Evolutionary conservation across 1,284 basidiomycete species (phyloP), one percentile per base, ranked within the genome.

Genomic region (Coriolopsis trogii): DNA sequence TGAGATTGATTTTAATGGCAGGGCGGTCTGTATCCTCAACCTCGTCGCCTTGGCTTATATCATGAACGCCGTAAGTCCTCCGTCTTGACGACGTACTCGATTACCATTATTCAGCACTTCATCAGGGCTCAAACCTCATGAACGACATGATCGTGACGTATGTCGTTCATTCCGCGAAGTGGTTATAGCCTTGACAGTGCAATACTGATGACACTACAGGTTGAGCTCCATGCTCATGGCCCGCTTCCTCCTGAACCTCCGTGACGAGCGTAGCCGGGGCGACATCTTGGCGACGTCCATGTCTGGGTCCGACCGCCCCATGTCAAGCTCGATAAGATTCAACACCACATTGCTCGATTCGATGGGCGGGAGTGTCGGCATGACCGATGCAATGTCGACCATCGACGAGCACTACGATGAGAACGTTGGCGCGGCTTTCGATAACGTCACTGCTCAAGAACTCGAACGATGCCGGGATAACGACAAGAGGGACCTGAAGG

Each of bases 231-330:
- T 59, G 26, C 49, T 59, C 24, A 59, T 59, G 58, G 47, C 54
- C 24, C 58, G 58, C 37, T 59, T 59, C 52, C 49, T 59, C 13
- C 49, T 59, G 30, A 59, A 59, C 52, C 58, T 59, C 25, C 54
- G 58, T 10, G 46, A 54, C 42, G 36, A 50, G n/a, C 53, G 53
- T 26, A 23, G 48, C 3, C 47, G 29, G 15, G 28, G 40, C 25
- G 57, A 55, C 30, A 41, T 4, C n/a, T 34, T 18, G 20, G 3
- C 2, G n/a, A 34, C 33, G 13, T 33, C 13, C n/a, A 4, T 34
- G 15, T 1, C 15, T 13, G n/a, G 20, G 1, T 5, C 33, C 33
- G n/a, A 4, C 9, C n/a, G 33, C 3, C n/a, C n/a, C 6, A 34
- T 34, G 33, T 1, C n/a, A 16, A 16, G n/a, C 9, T 16, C 50